Percentiles rank a stretch among this genome's conserved stretches.
Evolutionary conservation across 495 filamentous ascomycete genomes (phyloP).

Genomic region (Darksidea phi): DNA sequence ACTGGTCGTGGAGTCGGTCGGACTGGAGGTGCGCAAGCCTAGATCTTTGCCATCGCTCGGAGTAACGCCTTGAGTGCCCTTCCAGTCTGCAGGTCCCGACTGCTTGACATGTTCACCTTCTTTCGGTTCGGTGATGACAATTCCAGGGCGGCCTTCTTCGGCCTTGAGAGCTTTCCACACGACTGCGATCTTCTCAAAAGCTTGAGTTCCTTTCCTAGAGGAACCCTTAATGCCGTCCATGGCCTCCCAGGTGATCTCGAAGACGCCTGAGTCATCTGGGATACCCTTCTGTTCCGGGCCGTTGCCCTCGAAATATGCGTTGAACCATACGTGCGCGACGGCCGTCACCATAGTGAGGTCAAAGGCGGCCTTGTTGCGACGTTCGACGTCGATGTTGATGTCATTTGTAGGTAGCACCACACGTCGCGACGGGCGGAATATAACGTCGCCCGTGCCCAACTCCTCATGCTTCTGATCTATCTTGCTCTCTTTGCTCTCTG

Average conservation of each 20-base stretch:
- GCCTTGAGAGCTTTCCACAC: conserved; percentile 63
- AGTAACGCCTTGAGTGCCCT: conserved; percentile 42
- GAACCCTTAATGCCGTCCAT: conserved; percentile 81
- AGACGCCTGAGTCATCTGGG: conserved; percentile 53
- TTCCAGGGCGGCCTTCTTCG: conserved; percentile 28
- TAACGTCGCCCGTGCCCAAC: conserved; percentile 51
- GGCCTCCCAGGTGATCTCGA: conserved; percentile 63
- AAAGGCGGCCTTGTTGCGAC: conserved; percentile 71
- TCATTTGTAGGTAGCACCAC: conserved; percentile 76
- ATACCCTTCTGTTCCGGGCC: conserved; percentile 64
- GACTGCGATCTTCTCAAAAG: conserved; percentile 80
- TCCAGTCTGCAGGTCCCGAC: conserved; percentile 69
- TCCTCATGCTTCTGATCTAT: not conserved
- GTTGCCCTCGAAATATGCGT: conserved; percentile 85
- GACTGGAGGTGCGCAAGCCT: conserved; percentile 62
- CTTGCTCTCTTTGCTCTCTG: conserved; percentile 8
- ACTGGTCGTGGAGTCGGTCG: conserved; percentile 53
- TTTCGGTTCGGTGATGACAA: conserved; percentile 40
- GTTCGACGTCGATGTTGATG: conserved; percentile 85
- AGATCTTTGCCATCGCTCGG: conserved; percentile 53
- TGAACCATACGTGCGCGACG: conserved; percentile 95
- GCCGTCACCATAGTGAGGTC: conserved; percentile 87
- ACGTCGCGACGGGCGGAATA: conserved; percentile 68
- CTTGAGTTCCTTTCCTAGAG: conserved; percentile 71
- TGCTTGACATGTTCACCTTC: conserved; percentile 65